Evolutionary conservation across 2,329 filamentous ascomycete genomes (phyloP), one percentile per base, ranked within the genome.

Genomic region (Pseudogymnoascus sp.): DNA sequence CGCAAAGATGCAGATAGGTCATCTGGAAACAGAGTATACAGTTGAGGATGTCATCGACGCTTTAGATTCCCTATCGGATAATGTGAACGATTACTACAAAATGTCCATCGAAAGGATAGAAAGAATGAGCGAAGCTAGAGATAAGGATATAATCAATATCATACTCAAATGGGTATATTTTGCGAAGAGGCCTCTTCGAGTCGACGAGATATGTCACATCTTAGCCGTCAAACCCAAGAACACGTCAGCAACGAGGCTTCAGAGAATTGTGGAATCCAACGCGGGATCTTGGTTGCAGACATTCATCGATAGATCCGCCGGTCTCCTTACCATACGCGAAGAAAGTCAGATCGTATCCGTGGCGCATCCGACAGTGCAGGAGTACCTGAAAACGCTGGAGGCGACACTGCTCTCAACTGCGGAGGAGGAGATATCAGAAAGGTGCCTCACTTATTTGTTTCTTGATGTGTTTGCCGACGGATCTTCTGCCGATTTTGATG

Each of bases 121-220:
- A 54, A 54, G 23, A 8, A 54, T 54, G 48, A 31, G 25, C 48
- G 16, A 11, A 8, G 7, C 8, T 8, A 54, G 25, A 31, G 48
- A 31, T 16, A n/a, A 54, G 14, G 16, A 28, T 54, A 54, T 54
- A n/a, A 54, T 54, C 25, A 54, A 54, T 8, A 16, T 3, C 7
- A 54, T 54, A 16, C 48, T 54, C n/a, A 54, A 54, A 31, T 54
- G 48, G 48, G 48, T 54, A 31, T 54, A 54, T 16, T 54, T 16
- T 31, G 48, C 48, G 23, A 28, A 31, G 14, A 31, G 4, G 14
- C 48, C 48, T 16, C 48, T 54, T 8, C 7, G 14, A 13, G 48
- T 54, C 23, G 25, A 5, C 14, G 25, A 54, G 23, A 54, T 54
- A n/a, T 54, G 16, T 16, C 48, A 54, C 25, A 54, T 54, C 48